Percentiles rank a stretch among this genome's conserved stretches.
Evolutionary conservation across 805 yeast species (phyloP).

Genomic region (Hanseniaspora meyeri): DNA sequence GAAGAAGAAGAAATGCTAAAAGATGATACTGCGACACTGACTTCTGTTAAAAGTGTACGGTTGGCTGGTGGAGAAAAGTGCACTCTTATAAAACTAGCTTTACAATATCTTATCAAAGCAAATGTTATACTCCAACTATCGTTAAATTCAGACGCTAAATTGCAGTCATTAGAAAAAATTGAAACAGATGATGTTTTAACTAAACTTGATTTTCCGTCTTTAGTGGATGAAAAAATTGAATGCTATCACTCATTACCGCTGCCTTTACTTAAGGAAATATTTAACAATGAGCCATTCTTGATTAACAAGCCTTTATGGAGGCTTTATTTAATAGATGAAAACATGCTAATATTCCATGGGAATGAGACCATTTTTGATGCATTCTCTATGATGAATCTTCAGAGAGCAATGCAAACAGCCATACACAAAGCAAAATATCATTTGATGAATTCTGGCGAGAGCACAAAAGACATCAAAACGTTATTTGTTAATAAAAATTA

Average conservation of each 20-base stretch:
- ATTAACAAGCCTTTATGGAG: conserved; percentile 24
- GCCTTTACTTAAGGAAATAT: conserved; percentile 22
- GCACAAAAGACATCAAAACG: conserved; percentile 1
- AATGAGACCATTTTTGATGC: conserved; percentile 25
- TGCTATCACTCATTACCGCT: conserved; percentile 24
- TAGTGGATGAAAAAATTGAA: conserved; percentile 21
- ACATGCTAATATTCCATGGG: conserved; percentile 24
- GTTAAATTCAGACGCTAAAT: conserved; percentile 20
- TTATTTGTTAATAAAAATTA: conserved; percentile 8
- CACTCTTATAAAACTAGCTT: conserved; percentile 18
- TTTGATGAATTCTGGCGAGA: background rate
- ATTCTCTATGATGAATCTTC: conserved; percentile 25
- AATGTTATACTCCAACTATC: conserved; percentile 21
- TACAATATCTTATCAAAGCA: conserved; percentile 19
- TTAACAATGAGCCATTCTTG: conserved; percentile 20
- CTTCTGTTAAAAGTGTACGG: conserved; percentile 18
- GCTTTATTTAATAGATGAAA: conserved; percentile 21
- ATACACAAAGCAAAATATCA: conserved; percentile 13
- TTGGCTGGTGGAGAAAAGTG: conserved; percentile 14
- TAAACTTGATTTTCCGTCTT: conserved; percentile 19
- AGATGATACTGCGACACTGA: conserved; percentile 22
- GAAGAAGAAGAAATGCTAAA: conserved; percentile 16
- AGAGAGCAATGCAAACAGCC: conserved; percentile 19
- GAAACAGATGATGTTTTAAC: conserved; percentile 20
- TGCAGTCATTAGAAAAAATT: conserved; percentile 18